Conservation (phyloP, 805 yeast genomes). For the Starmerella sirachaensis region DNA sequence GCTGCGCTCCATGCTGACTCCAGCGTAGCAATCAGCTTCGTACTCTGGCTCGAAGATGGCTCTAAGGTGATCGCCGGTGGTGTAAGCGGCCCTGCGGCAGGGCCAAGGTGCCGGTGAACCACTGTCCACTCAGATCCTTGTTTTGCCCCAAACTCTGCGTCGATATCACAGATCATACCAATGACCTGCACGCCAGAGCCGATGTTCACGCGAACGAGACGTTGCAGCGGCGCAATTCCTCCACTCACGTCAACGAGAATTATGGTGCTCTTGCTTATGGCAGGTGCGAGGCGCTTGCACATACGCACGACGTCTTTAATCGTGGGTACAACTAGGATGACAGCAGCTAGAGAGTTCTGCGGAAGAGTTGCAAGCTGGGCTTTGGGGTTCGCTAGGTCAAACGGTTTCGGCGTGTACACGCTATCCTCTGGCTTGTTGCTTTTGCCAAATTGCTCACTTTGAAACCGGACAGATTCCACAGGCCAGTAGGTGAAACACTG, state of each 20-base stretch:
- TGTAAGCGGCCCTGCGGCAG: slow-evolving; percentile 5
- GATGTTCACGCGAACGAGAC: slow-evolving; percentile 18
- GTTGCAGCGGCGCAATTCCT: slow-evolving; percentile 22
- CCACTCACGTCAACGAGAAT: slow-evolving; percentile 23
- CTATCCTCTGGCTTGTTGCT: too few relatives aligned
- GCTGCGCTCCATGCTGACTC: slow-evolving; percentile 15
- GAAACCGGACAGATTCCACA: slow-evolving; percentile 15
- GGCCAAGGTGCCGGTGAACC: slow-evolving; percentile 8
- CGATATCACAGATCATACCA: slow-evolving; percentile 22
- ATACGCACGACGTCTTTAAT: slow-evolving; percentile 23
- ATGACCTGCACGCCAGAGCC: slow-evolving; percentile 15
- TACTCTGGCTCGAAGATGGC: slow-evolving; percentile 11
- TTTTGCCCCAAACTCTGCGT: slow-evolving; percentile 16
- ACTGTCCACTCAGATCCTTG: slow-evolving; percentile 10
- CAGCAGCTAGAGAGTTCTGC: slow-evolving; percentile 11
- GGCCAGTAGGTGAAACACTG: slow-evolving; percentile 25
- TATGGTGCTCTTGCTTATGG: slow-evolving; percentile 17
- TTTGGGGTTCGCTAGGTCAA: slow-evolving; percentile 15
- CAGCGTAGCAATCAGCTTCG: slow-evolving; percentile 8
- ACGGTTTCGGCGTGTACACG: slow-evolving; percentile 15
- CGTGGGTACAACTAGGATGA: slow-evolving; percentile 21
- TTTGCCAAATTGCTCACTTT: slow-evolving; percentile 18
- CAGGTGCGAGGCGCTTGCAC: slow-evolving; percentile 22
- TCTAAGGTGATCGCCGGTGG: slow-evolving; percentile 13
- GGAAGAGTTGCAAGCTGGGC: slow-evolving; percentile 10